These are phyloP conservation scores for Teratosphaeria epicoccoides DNA, from an alignment of 2,329 filamentous ascomycete genomes.

Conservation along the genomic window DNA sequence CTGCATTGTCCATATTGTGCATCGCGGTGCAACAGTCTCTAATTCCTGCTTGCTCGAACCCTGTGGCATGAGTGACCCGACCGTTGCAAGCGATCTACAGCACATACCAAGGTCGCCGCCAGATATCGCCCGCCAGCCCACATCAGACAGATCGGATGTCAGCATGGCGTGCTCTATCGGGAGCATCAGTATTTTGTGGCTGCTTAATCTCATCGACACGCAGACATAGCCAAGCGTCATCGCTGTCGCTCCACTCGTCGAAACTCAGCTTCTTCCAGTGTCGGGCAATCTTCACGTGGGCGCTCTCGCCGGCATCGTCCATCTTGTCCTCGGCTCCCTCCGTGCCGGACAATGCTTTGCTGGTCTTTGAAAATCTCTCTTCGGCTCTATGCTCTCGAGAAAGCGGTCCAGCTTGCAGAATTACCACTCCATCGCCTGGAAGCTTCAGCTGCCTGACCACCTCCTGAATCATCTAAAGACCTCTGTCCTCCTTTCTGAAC, in stretches of 20 bases:
- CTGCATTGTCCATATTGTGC: no score
- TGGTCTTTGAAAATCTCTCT: no score
- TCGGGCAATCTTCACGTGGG: constrained; percentile 9
- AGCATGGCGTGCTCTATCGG: not conserved
- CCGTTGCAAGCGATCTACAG: no score
- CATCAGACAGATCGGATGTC: not conserved
- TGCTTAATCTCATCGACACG: constrained; percentile 2
- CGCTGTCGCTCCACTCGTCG: constrained; percentile 13
- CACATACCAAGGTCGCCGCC: no score
- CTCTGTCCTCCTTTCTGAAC: constrained; percentile 4
- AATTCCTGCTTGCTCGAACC: no score
- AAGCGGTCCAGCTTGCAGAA: constrained; percentile 11
- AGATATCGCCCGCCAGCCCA: no score
- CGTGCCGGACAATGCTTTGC: no score
- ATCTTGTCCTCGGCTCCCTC: not conserved
- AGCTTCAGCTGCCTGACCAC: constrained; percentile 2
- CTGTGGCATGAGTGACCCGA: no score
- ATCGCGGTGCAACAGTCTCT: no score
- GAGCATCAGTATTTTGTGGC: not conserved
- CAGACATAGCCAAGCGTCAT: constrained; percentile 13
- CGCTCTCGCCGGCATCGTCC: constrained; percentile 1
- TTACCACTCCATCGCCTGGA: constrained; percentile 3
- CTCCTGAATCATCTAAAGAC: constrained; percentile 4
- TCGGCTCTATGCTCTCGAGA: not conserved
- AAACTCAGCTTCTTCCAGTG: constrained; percentile 13